Evolutionary conservation across 1,139 yeast species (phyloP), one percentile per base, ranked within the genome.

Genomic region (Saccharomyces hybrid): DNA sequence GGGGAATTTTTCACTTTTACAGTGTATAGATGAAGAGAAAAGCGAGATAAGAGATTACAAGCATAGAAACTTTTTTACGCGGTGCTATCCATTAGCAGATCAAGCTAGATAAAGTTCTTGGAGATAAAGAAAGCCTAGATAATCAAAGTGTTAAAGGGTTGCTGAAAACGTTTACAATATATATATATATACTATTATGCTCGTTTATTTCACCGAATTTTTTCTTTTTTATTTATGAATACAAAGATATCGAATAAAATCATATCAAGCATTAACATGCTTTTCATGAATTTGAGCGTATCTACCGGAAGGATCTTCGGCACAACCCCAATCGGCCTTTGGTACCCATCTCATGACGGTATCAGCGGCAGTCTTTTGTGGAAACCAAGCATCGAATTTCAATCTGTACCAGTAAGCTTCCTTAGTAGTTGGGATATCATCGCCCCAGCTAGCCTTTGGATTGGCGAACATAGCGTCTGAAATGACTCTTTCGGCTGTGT

Each of bases 301-400:
- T 78, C 99, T 88, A 61, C 99, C 99, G 55, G 96, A 87, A 54
- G 99, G 99, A 75, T 93, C 99, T 65, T 86, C 96, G 70, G 91
- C 91, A 76, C 99, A 93, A 60, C 99, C 99, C 99, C 99, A 93
- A 75, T 93, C 99, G 61, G 98, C 98, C 81, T 95, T 93, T 72
- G 99, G 99, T 74, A 93, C 78, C 99, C 99, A 93, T 81, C 99
- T 86, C 97, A 88, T 90, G 59, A 93, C 99, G 26, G 99, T 93
- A 50, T 84, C 76, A 59, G 97, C 98, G 64, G 96, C 99, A 64
- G 96, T 93, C 72, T 83, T 80, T 65, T 86, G 83, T 56, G 89
- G 85, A 85, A 90, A 93, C 66, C 89, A 76, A 66, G 88, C 95
- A 73, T 95, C 99, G 70, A 93, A 93, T 81, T 90, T 88, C 71